These are phyloP conservation scores for Erythrophleum ivorense DNA, from an alignment of 331 rosid genomes.

Conservation along the genomic window DNA sequence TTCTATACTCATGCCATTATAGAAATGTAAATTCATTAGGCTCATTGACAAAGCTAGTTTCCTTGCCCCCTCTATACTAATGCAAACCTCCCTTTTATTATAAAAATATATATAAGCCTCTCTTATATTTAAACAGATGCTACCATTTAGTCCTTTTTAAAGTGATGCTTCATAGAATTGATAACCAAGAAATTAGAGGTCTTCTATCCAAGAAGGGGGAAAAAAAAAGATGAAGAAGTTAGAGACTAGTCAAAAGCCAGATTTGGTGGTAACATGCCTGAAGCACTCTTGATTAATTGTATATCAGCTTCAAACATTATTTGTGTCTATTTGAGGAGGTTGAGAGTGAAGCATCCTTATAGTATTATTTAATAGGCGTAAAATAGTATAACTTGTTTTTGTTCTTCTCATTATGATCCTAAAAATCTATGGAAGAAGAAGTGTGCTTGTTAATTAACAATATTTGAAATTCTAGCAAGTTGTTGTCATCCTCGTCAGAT, in stretches of 20 bases:
- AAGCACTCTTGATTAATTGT: too few species aligned
- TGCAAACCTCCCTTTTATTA: neutral
- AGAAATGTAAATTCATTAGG: neutral
- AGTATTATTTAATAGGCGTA: too few species aligned
- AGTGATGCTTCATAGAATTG: neutral
- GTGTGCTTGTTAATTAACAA: neutral
- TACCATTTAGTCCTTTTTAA: neutral
- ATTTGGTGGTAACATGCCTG: neutral
- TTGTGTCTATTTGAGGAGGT: neutral
- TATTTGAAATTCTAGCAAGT: neutral
- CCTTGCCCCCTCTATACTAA: neutral
- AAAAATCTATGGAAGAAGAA: neutral
- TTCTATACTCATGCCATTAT: neutral
- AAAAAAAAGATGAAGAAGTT: neutral
- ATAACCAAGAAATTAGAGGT: neutral
- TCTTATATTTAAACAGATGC: neutral
- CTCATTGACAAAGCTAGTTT: neutral
- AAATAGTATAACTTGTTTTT: too few species aligned
- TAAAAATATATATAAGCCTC: neutral
- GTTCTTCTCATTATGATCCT: too few species aligned
- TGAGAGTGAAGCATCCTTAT: neutral
- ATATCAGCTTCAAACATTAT: neutral
- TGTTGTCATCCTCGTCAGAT: neutral
- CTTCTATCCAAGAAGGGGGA: too few species aligned
- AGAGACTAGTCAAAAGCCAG: neutral